Evolutionary conservation across 2,329 filamentous ascomycete species (phyloP), one percentile per base, ranked within the genome.

Genomic region (Colletotrichum horii): DNA sequence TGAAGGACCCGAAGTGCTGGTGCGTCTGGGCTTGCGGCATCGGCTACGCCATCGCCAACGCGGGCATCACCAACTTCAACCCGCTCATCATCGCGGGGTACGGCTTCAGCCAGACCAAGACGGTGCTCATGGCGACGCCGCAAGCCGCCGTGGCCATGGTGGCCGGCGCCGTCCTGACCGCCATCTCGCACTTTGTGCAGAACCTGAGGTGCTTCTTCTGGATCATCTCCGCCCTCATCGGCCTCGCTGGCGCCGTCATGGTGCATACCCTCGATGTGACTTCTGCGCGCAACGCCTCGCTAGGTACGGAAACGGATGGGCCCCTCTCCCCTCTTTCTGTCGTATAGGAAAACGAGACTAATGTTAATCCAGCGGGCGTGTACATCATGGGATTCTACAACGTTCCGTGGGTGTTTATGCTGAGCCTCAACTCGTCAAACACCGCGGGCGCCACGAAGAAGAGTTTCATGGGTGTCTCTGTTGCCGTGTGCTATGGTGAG

Each of bases 1-100:
- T 86, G 3, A 72, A 86, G 1, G 89, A 91, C 67, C 84, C 86
- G 14, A 90, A 91, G 80, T 89, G 87, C 0, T 90, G 91, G 79
- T 86, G 94, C 9, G 94, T 91, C 85, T 85, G 93, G 66, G 87
- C 81, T 26, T 90, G 94, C 84, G 85, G 89, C 0, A 82, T 94
- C 60, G 86, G 92, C 34, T 88, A 93, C 78, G 92, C 93, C 22
- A 87, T 94, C 26, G 92, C 93, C 64, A 92, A 94, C 76, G 91
- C 92, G 69, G 93, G 93, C 80, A 90, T 94, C 80, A 93, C 94
- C 82, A 88, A 92, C 79, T 87, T 92, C 79, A 87, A 87, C 78
- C 92, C 92, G 0, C 83, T 94, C n/a, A 93, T 94, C 73, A 82
- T 94, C 8, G 85, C 84, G 16, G 91, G 91, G 0, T 86, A 94